Percentiles rank a stretch among this genome's conserved stretches.
phyloP scores from a whole-genome alignment of 495 filamentous ascomycete species.

The Aspergillus leporis region DNA sequence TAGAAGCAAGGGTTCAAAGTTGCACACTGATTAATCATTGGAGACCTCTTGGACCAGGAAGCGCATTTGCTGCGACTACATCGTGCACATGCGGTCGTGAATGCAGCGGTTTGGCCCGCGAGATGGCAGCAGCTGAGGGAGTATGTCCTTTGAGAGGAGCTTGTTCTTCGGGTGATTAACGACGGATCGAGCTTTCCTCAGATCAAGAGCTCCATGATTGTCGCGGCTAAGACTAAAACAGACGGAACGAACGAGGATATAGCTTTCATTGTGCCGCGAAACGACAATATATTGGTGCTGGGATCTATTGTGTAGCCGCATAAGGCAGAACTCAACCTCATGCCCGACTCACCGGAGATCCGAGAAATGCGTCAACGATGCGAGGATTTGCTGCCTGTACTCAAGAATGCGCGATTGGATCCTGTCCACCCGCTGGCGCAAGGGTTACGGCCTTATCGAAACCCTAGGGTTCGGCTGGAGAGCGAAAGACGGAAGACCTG shows the following conservation, averaged over 20 bases:
- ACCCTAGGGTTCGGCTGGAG: conserved; percentile 45
- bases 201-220: conserved; percentile 40
- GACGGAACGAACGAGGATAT: conserved; percentile 37
- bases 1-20: conserved; percentile 45
- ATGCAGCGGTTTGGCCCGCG: conserved; percentile 45
- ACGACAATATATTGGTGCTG: conserved; percentile 50
- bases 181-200: conserved; percentile 51
- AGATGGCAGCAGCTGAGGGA: conserved; percentile 36
- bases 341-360: conserved; percentile 41
- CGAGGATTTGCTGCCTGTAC: conserved; percentile 42
- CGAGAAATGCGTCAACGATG: conserved; percentile 45
- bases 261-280: conserved; percentile 52
- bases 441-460: conserved; percentile 43
- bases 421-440: conserved; percentile 47
- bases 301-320: conserved; percentile 43
- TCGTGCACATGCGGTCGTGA: conserved; percentile 48
- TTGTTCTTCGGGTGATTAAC: conserved; percentile 51
- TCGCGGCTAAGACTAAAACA: conserved; percentile 37
- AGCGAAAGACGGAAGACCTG: conserved; percentile 34
- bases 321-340: conserved; percentile 39
- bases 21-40: conserved; percentile 35
- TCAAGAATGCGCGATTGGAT: conserved; percentile 46
- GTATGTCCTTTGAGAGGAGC: conserved; percentile 49
- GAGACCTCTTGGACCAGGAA: conserved; percentile 44
- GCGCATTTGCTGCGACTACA: conserved; percentile 32